Conservation (phyloP, 371 early-diverging fungal species). For the Circinella minor region DNA sequence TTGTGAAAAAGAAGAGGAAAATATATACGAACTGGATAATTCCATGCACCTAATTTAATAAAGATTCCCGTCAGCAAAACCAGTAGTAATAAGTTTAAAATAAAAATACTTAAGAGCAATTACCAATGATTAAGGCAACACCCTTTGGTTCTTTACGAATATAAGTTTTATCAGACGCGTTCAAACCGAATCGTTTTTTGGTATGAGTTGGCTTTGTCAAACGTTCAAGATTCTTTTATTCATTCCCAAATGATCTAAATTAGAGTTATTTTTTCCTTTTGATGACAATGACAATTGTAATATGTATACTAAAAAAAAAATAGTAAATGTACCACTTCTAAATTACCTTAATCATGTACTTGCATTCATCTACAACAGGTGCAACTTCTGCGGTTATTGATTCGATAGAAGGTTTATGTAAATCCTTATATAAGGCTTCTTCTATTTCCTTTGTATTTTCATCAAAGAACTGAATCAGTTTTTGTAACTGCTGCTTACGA, state of each 20-base stretch:
- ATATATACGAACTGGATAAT: constrained; percentile 73
- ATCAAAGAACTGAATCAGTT: constrained; percentile 63
- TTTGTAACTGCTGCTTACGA: constrained; percentile 78
- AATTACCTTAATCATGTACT: constrained; percentile 52
- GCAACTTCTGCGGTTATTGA: constrained; percentile 62
- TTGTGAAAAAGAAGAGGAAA: background rate
- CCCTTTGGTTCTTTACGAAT: constrained; percentile 79
- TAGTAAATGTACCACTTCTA: background rate
- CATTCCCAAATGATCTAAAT: background rate
- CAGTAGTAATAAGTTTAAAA: background rate
- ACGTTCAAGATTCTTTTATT: constrained; percentile 33
- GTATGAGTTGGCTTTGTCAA: constrained; percentile 34
- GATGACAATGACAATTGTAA: too few species aligned
- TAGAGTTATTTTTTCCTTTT: background rate
- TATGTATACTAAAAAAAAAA: too few species aligned
- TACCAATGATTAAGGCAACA: constrained; percentile 72
- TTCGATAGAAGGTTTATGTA: constrained; percentile 64
- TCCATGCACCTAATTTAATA: constrained; percentile 74
- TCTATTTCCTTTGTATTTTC: constrained; percentile 68
- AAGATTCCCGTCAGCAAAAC: background rate
- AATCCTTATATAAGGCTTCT: constrained; percentile 73
- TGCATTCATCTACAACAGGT: constrained; percentile 71
- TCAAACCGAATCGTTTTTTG: constrained; percentile 37
- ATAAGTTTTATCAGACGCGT: constrained; percentile 44
- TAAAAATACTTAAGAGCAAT: too few species aligned